Evolutionary conservation across 345 rosid species (phyloP).

Genomic region (Eucalyptus erythrocorys): DNA sequence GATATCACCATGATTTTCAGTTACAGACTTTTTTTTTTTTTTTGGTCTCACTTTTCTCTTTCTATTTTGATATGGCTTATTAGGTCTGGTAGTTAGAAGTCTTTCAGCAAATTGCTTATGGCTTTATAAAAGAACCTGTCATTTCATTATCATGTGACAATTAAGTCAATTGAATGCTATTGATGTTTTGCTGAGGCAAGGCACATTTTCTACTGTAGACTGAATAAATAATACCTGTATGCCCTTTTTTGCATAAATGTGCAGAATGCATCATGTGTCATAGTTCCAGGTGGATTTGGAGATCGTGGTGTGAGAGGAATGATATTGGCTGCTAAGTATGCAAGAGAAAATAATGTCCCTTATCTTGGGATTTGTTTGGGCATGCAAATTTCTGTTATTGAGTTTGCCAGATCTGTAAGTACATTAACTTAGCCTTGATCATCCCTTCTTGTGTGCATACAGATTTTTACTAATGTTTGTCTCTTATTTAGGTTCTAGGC

Average conservation of each 20-base stretch:
- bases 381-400: slow-evolving; percentile 96
- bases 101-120: neutral
- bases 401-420: slow-evolving; percentile 86
- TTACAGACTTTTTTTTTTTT: neutral
- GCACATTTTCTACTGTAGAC: neutral
- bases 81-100: neutral
- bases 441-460: neutral
- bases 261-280: slow-evolving; percentile 82
- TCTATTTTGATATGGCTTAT: neutral
- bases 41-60: neutral
- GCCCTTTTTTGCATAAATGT: neutral
- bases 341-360: slow-evolving; percentile 82
- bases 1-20: neutral
- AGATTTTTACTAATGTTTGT: neutral
- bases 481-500: slow-evolving; percentile 58
- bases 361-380: slow-evolving; percentile 97
- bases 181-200: neutral
- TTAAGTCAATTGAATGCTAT: neutral
- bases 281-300: slow-evolving; percentile 99
- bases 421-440: neutral
- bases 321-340: slow-evolving; percentile 91
- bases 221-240: neutral
- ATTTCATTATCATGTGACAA: neutral
- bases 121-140: neutral
- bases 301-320: slow-evolving; percentile 95